Evolutionary conservation across 768 basidiomycete genomes (phyloP), one percentile per base, ranked within the genome.

Genomic region (Psilocybe cubensis): DNA sequence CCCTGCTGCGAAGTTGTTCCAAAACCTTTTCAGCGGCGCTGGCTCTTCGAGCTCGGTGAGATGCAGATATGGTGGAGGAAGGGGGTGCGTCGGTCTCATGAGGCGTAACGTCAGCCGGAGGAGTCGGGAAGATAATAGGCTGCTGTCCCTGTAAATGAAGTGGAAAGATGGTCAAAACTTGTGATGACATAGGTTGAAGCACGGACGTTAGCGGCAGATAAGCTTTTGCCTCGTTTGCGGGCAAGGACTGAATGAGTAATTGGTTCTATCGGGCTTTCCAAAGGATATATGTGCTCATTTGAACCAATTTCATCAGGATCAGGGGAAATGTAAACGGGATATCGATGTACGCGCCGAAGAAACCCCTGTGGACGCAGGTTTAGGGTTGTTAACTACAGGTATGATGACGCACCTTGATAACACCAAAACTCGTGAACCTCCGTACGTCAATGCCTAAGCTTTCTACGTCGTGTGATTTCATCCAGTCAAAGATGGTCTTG

Each of bases 351-450:
- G 40, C 97, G 81, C 11, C 94, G 88, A 14, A 99, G 79, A 70
- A 98, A 98, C 0, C 96, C 96, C 87, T 91, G 59, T 27, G 35
- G n/a, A 61, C 40, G 59, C 28, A 28, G 38, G 25, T 43, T 48
- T 28, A 25, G 33, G 49, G 35, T 17, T 18, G n/a, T 20, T 41
- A 6, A 33, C 27, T 46, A 23, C 12, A 42, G 41, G 10, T n/a
- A 44, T 11, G n/a, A 33, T 27, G 18, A n/a, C 62, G 14, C 69
- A 86, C 91, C 75, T 99, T 99, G 75, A 99, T 96, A 21, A 98
- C 92, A 4, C 97, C 97, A 66, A 98, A 99, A 59, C 91, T 95
- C 17, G 94, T 87, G 71, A 99, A 97, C n/a, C 97, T 85, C 8
- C 96, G 85, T 7, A 92, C 83, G 69, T 99, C 97, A 51, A 98